These are phyloP conservation scores for Entonaema liquescens DNA, from an alignment of 495 filamentous ascomycete species.

Conservation along the genomic window DNA sequence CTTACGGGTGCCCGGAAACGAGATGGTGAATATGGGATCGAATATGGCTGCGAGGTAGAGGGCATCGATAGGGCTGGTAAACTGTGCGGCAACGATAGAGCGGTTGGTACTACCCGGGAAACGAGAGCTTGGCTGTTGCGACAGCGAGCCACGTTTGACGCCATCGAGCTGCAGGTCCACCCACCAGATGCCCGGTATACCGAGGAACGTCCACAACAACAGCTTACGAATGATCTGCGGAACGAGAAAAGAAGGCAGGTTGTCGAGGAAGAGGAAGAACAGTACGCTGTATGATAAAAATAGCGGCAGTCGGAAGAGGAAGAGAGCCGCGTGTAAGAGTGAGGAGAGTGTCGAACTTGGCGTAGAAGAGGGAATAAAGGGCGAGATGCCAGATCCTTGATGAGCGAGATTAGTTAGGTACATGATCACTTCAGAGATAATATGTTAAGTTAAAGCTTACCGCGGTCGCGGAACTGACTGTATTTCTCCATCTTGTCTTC, in stretches of 20 bases:
- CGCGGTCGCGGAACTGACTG: constrained; percentile 93
- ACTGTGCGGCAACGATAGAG: constrained; percentile 86
- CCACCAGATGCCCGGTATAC: constrained; percentile 94
- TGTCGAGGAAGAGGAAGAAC: constrained; percentile 86
- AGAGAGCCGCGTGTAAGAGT: constrained; percentile 73
- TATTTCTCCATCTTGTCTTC: constrained; percentile 86
- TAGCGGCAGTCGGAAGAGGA: constrained; percentile 80
- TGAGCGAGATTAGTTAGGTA: constrained; percentile 6
- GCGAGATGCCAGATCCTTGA: constrained; percentile 92
- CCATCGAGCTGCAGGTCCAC: constrained; percentile 96
- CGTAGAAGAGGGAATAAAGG: constrained; percentile 83
- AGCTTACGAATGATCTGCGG: constrained; percentile 81
- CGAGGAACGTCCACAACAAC: constrained; percentile 83
- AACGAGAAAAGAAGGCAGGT: constrained; percentile 71
- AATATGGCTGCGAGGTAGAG: constrained; percentile 97
- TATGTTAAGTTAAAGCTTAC: constrained; percentile 55
- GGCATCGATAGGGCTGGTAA: constrained; percentile 90
- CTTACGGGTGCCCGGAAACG: constrained; percentile 74
- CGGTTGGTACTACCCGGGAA: constrained; percentile 71
- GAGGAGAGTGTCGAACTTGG: constrained; percentile 67
- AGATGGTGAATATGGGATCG: constrained; percentile 89
- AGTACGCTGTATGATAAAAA: constrained; percentile 71
- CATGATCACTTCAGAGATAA: neutral
- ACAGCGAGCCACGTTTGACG: constrained; percentile 81
- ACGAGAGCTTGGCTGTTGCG: constrained; percentile 66